Percentiles rank a stretch among this genome's conserved stretches.
phyloP scores from a whole-genome alignment of 2,329 filamentous ascomycete species.

The Beauveria caledonica region DNA sequence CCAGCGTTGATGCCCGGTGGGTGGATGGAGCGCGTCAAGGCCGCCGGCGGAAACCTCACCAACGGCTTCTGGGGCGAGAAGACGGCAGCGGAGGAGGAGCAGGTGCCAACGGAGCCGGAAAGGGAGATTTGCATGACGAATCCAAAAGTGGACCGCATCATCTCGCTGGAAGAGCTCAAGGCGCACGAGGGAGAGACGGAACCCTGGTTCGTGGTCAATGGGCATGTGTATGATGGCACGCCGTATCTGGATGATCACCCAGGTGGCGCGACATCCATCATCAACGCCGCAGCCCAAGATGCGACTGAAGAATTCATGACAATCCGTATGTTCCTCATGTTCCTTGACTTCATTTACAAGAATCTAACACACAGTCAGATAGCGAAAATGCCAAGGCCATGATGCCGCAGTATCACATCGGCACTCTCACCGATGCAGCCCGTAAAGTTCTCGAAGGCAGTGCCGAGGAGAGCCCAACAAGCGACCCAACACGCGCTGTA shows the following conservation, averaged over 20 bases:
- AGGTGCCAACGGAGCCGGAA: slow-evolving; percentile 33
- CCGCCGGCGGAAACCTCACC: slow-evolving; percentile 65
- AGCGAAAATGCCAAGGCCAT: slow-evolving; percentile 86
- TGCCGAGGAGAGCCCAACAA: slow-evolving; percentile 24
- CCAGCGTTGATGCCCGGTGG: slow-evolving; percentile 69
- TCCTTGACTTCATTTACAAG: neutral
- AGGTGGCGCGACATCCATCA: slow-evolving; percentile 77
- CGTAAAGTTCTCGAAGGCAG: slow-evolving; percentile 40
- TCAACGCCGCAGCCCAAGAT: slow-evolving; percentile 73
- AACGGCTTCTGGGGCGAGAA: slow-evolving; percentile 84
- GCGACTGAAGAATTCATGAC: slow-evolving; percentile 82
- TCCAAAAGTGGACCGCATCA: slow-evolving; percentile 50
- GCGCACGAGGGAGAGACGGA: slow-evolving; percentile 55
- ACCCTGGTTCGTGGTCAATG: slow-evolving; percentile 84
- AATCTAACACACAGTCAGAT: slow-evolving; percentile 40
- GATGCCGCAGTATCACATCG: slow-evolving; percentile 82
- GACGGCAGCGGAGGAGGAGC: slow-evolving; percentile 38
- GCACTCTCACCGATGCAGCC: slow-evolving; percentile 58
- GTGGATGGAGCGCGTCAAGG: slow-evolving; percentile 92
- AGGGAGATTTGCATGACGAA: slow-evolving; percentile 73
- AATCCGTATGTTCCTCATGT: slow-evolving; percentile 60
- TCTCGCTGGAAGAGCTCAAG: slow-evolving; percentile 64
- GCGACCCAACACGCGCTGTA: slow-evolving; percentile 38
- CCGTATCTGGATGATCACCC: slow-evolving; percentile 74
- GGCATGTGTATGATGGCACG: slow-evolving; percentile 84